phyloP scores from a whole-genome alignment of 2,329 filamentous ascomycete species.

The Colletotrichum sp. region DNA sequence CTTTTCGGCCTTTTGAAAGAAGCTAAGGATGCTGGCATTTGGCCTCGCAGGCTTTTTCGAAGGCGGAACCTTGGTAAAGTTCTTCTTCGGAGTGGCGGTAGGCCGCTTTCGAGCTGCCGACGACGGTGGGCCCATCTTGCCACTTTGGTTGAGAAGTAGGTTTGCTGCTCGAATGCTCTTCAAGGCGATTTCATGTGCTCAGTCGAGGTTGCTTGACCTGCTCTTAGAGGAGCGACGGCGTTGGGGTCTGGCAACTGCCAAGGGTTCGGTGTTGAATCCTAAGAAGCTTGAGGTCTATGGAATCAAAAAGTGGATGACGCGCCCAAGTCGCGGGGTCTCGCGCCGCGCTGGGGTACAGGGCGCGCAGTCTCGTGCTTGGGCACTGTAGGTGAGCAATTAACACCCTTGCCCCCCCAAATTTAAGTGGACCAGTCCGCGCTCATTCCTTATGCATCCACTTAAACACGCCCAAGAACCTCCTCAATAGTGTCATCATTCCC shows the following conservation, averaged over 20 bases:
- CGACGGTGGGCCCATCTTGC: conserved; percentile 18
- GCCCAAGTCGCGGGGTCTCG: background rate
- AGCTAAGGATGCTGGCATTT: conserved; percentile 74
- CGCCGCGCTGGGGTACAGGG: background rate
- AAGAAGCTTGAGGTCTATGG: background rate
- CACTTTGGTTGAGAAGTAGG: background rate
- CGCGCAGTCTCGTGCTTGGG: background rate
- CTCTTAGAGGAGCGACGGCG: background rate
- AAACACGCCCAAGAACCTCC: background rate
- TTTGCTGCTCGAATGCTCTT: background rate
- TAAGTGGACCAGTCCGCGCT: background rate
- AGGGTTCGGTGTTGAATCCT: background rate
- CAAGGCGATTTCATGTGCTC: background rate
- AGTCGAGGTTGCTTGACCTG: background rate
- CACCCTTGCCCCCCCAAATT: background rate
- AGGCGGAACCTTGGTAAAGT: background rate
- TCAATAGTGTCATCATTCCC: background rate
- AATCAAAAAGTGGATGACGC: background rate
- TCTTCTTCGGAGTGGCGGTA: conserved; percentile 20
- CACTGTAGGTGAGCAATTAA: background rate
- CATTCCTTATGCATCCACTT: background rate
- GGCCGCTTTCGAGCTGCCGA: conserved; percentile 16
- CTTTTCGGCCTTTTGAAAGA: conserved; percentile 74
- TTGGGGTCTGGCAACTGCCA: background rate
- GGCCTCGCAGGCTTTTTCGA: conserved; percentile 42